Percentiles rank a stretch among this genome's conserved stretches.
Conservation (phyloP, 2,329 filamentous ascomycete species). For the Colletotrichum sojae region DNA sequence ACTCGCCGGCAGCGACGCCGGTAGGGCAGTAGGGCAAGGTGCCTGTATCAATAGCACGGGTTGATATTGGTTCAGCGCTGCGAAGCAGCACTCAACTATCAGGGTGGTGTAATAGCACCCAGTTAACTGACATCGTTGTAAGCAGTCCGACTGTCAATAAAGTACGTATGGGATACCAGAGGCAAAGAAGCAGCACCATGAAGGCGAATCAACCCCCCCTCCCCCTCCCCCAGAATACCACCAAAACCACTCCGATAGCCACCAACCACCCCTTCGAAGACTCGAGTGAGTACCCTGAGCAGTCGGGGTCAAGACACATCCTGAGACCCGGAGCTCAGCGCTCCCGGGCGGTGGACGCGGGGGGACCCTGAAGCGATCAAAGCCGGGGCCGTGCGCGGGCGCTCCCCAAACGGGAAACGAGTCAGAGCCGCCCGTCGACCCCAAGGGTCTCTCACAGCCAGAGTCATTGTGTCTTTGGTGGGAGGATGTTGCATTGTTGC, state of each 20-base stretch:
- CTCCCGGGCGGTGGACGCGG: conserved; percentile 22
- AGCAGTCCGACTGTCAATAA: too few species aligned
- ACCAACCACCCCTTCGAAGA: background rate
- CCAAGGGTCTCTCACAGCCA: background rate
- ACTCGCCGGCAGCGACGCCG: background rate
- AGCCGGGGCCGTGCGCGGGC: conserved; percentile 26
- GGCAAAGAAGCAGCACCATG: too few species aligned
- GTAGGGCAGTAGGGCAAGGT: conserved; percentile 15
- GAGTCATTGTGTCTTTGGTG: too few species aligned
- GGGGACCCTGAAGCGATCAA: conserved; percentile 24
- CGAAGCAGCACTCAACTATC: too few species aligned
- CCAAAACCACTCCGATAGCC: background rate
- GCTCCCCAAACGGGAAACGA: conserved; percentile 29
- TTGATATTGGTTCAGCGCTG: background rate
- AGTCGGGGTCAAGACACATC: conserved; percentile 20
- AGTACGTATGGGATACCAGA: too few species aligned
- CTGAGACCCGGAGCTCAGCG: conserved; percentile 38
- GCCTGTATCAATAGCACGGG: background rate
- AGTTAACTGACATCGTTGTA: too few species aligned
- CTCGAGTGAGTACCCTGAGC: background rate
- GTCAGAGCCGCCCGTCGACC: conserved; percentile 17
- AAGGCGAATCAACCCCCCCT: background rate
- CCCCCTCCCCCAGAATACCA: background rate
- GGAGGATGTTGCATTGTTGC: too few species aligned
- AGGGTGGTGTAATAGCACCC: too few species aligned